A percentile compares a stretch with the other conserved stretches of the same genome.
Conservation (phyloP, 208 protist genomes). For the Crithidia acanthocephali region DNA sequence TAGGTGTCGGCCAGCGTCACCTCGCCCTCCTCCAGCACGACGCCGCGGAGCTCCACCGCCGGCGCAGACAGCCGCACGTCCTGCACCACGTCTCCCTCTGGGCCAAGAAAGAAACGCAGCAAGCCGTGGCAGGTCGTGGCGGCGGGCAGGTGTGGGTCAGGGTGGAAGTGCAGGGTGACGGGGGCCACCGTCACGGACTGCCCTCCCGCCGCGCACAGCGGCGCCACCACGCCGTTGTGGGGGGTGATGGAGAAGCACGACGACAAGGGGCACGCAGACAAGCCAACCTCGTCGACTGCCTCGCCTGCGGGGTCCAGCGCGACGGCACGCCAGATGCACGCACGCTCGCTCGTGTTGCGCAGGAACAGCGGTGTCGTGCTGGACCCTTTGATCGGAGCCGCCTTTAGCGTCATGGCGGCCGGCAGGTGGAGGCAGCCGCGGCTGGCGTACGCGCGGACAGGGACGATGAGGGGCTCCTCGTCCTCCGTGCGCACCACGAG, state of each 20-base stretch:
- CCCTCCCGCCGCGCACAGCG: conserved; percentile 53
- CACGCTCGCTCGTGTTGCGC: conserved; percentile 76
- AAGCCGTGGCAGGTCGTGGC: conserved; percentile 21
- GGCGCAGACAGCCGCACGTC: conserved; percentile 63
- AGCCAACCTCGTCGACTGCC: background rate
- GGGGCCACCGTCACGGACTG: conserved; percentile 34
- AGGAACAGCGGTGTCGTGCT: conserved; percentile 83
- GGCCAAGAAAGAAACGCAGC: conserved; percentile 85
- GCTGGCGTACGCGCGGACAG: conserved; percentile 78
- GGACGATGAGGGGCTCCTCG: conserved; percentile 85
- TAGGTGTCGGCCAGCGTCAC: conserved; percentile 89
- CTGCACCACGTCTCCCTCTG: conserved; percentile 82
- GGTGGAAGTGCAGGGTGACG: conserved; percentile 35
- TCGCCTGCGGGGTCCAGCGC: conserved; percentile 19
- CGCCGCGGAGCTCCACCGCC: conserved; percentile 65
- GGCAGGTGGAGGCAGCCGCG: conserved; percentile 92
- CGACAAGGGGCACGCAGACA: conserved; percentile 21
- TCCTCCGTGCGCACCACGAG: conserved; percentile 86
- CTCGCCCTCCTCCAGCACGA: conserved; percentile 62
- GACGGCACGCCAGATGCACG: conserved; percentile 72
- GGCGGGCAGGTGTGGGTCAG: conserved; percentile 17
- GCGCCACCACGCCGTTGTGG: conserved; percentile 57
- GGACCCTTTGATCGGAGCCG: conserved; percentile 75
- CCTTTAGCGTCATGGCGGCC: conserved; percentile 52
- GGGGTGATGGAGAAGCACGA: conserved; percentile 70